Percentiles rank a stretch among this genome's conserved stretches.
Conservation (phyloP, 768 basidiomycete species). For the Amylocystis lapponica region DNA sequence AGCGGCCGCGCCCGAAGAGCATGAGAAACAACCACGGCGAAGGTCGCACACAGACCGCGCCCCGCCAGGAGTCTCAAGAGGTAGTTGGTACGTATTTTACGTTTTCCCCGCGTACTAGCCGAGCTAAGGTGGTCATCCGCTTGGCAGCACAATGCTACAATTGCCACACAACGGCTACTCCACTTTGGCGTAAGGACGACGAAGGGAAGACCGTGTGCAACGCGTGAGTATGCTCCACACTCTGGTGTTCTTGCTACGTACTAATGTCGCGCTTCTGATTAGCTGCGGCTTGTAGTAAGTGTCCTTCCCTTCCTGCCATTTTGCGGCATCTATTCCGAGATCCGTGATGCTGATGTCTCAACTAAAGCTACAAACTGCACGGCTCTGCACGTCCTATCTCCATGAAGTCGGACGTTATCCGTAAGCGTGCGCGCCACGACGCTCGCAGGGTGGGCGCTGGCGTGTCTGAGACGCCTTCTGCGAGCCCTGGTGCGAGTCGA, state of each 20-base stretch:
- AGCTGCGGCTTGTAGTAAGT: conserved; percentile 77
- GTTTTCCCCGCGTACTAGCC: conserved; percentile 14
- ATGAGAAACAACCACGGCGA: conserved; percentile 78
- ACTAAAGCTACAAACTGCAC: conserved; percentile 71
- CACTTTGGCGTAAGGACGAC: conserved; percentile 87
- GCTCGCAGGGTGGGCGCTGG: conserved; percentile 52
- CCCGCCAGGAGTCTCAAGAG: conserved; percentile 67
- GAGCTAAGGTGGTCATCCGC: conserved; percentile 11
- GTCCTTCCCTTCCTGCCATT: neutral
- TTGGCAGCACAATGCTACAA: conserved; percentile 78
- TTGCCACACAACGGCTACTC: conserved; percentile 85
- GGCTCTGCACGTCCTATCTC: conserved; percentile 82
- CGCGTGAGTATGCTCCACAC: conserved; percentile 48
- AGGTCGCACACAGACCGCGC: conserved; percentile 55
- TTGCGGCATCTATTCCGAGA: too few species aligned
- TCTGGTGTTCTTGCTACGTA: conserved; percentile 1
- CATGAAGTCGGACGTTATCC: conserved; percentile 89
- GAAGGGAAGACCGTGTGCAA: conserved; percentile 91
- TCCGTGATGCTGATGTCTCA: conserved; percentile 10
- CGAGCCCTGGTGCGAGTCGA: conserved; percentile 67
- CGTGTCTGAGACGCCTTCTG: conserved; percentile 65
- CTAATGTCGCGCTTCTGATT: conserved; percentile 4
- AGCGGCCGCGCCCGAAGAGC: conserved; percentile 82
- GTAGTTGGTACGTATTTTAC: conserved; percentile 51
- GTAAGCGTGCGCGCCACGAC: conserved; percentile 81